These are phyloP conservation scores for Pestalotiopsis sp. DNA, from an alignment of 2,329 filamentous ascomycete species.

Conservation along the genomic window DNA sequence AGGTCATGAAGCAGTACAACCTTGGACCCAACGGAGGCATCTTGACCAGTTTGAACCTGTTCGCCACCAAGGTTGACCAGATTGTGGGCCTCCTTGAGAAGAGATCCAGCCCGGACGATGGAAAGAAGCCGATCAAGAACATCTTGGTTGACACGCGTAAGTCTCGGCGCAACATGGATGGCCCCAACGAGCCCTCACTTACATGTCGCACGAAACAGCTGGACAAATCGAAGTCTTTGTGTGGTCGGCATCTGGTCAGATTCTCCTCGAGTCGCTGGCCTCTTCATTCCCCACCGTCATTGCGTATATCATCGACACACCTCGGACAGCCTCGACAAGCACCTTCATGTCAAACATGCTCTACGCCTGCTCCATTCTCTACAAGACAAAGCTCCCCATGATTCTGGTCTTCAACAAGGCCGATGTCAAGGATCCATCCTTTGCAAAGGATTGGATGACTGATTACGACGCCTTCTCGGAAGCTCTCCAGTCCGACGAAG, in stretches of 20 bases:
- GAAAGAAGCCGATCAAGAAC: constrained; percentile 68
- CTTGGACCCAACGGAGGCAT: constrained; percentile 97
- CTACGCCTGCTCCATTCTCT: constrained; percentile 96
- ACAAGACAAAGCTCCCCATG: constrained; percentile 99
- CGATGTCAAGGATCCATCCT: constrained; percentile 86
- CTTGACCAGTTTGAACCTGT: constrained; percentile 91
- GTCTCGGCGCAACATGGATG: constrained; percentile 14
- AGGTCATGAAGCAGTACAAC: constrained; percentile 99
- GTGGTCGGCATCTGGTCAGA: constrained; percentile 94
- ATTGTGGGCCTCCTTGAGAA: constrained; percentile 89
- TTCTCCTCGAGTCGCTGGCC: constrained; percentile 88
- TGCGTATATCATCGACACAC: constrained; percentile 96
- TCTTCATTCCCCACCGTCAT: constrained; percentile 96
- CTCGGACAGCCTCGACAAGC: constrained; percentile 86
- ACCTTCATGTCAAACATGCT: constrained; percentile 99
- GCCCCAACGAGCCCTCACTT: neutral
- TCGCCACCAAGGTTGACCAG: constrained; percentile 97
- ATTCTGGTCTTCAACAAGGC: constrained; percentile 99
- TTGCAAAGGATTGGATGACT: constrained; percentile 99
- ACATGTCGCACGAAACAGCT: constrained; percentile 36
- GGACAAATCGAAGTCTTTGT: constrained; percentile 99
- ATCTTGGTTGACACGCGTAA: constrained; percentile 86
- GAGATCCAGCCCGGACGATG: constrained; percentile 61
- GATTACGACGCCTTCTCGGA: constrained; percentile 96
- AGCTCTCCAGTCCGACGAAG: constrained; percentile 80